Base-by-base conservation (phyloP, 1,139 yeast genomes). In the Meyerozyma elateridarum region DNA sequence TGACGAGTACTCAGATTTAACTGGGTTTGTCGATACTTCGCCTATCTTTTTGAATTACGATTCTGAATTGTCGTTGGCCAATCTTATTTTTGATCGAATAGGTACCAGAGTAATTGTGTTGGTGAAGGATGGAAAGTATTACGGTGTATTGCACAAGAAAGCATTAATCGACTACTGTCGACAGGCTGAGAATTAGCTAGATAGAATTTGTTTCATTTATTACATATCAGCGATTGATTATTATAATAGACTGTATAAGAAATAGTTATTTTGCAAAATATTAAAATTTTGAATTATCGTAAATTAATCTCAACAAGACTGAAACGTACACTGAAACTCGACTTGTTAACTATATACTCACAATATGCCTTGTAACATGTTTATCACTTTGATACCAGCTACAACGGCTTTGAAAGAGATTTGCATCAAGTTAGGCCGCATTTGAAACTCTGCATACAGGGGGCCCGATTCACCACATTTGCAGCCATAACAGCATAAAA, bases 101-200 rank as follows among this genome's bases (percentile, higher is more conserved):
- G 83, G 83, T 1, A 70, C 66, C 28, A 51, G 81, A 32, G 73
- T 68, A 11, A 61, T 76, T 20, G 73, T 76, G 15, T 63, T 75
- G 20, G 48, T 68, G n/a, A 61, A 63, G 32, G 59, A 70, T 22
- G 81, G 80, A 8, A 52, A 55, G 36, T 76, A 66, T 46, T 62
- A 64, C 38, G 81, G 81, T 1, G 61, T 75, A 3, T 53, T 76
- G 40, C 80, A 76, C 46, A 74, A 75, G 46, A 76, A 76, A 51
- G 64, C 64, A 29, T 69, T 74, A 42, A 69, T 76, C 34, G 79
- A 75, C 37, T 71, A 52, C 40, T 51, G 61, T 35, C 48, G 68
- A 36, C 27, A 24, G 27, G 27, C 27, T 9, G 27, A 24, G n/a
- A 13, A 11, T 15, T 24, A 24, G 16, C 8, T 7, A 19, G 9